phyloP scores from a whole-genome alignment of 257 asterid genomes.

The Gardenia jasminoides region DNA sequence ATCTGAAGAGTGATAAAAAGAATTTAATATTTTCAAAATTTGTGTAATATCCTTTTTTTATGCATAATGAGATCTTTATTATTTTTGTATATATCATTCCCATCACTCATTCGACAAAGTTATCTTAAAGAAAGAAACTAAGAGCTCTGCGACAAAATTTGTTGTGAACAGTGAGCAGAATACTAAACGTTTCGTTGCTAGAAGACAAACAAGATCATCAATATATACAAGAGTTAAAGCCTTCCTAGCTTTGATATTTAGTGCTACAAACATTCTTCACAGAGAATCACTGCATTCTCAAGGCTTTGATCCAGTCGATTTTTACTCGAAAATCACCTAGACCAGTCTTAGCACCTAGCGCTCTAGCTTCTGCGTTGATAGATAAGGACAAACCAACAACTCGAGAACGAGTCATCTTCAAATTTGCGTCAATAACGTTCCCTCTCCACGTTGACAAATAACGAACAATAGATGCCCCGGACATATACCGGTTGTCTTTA shows the following conservation, averaged over 20 bases:
- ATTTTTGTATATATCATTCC: no score
- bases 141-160: background rate
- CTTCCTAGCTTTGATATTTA: no score
- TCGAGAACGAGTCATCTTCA: conserved; percentile 92
- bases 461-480: conserved; percentile 85
- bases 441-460: conserved; percentile 97
- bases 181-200: background rate
- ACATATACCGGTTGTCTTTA: conserved; percentile 81
- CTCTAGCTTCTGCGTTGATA: conserved; percentile 79
- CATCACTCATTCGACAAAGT: no score
- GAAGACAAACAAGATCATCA: background rate
- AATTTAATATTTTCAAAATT: no score
- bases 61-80: no score
- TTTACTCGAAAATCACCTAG: conserved; percentile 82
- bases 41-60: no score
- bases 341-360: conserved; percentile 66
- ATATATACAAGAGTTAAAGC: background rate
- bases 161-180: background rate
- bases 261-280: conserved; percentile 1
- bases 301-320: conserved; percentile 89
- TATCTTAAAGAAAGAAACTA: no score
- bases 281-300: conserved; percentile 42
- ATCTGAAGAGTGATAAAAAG: no score
- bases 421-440: conserved; percentile 67
- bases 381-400: conserved; percentile 82